Evolutionary conservation across 495 filamentous ascomycete genomes (phyloP), one percentile per base, ranked within the genome.

Genomic region (Alectoria sarmentosa): DNA sequence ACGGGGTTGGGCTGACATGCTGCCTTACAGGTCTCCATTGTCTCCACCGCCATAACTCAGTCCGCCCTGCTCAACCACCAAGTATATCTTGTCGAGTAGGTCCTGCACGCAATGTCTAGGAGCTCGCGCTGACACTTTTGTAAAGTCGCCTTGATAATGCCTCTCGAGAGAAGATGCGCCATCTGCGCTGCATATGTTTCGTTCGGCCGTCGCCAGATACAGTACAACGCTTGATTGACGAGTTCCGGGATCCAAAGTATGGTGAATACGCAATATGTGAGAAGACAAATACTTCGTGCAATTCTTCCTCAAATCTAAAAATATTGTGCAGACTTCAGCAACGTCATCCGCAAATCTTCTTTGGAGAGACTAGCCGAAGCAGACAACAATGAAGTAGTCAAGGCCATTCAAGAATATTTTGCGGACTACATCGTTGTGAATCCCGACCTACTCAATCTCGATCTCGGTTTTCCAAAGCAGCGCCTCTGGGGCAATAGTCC

Each of bases 371-470:
- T 98, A 34, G 94, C 94, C 26, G 94, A 98, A 77, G 91, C 94
- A n/a, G 94, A 98, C 71, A 91, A 96, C 65, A 91, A 98, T 68
- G 94, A 98, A 75, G 92, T 98, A 34, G 93, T 98, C 59, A 91
- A 88, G 62, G 81, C 82, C 21, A 88, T 98, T 11, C 92, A 96
- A 75, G 94, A 98, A 76, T 88, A 96, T 74, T 98, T 97, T 69
- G 90, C 92, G 52, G 94, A 98, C 74, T 98, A 90, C 68, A 82
- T 94, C 57, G 90, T 96, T 69, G 85, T 97, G 72, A 98, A 98
- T 71, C 90, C 94, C 1, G 95, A 98, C 69, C 78, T 98, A 1
- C 93, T 94, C 73, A 90, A 91, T 36, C 74, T 98, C 63, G 86
- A 89, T 65, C 77, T 97, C 42, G 81, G 84, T 2, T 88, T 84